Base-by-base conservation (phyloP, 176 grass and related monocot species). In the Bromus sterilis region DNA sequence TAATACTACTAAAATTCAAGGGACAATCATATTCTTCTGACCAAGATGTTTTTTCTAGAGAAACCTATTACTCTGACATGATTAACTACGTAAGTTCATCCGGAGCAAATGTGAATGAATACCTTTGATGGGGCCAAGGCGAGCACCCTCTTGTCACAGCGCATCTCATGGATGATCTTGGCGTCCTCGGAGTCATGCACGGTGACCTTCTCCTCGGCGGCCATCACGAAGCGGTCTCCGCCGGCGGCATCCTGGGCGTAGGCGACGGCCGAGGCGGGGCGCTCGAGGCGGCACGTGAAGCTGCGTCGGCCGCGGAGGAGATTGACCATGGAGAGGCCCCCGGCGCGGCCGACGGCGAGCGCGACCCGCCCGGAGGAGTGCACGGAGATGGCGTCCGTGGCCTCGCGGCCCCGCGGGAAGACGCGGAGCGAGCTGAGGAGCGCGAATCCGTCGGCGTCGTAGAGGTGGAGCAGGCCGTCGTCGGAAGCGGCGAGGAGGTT, bases 401-500 rank as follows among this genome's bases (percentile, higher is more conserved):
- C 72, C 74, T 87, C 78, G 46, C 71, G 77, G 4, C 56, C 66
- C 9, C 83, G 82, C 16, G 78, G 84, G 68, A 78, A 86, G 7
- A 74, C 75, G 43, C 37, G 32, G 62, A 94, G 44, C 74, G 89
- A 85, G 80, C 32, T 30, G 46, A 99, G 91, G 36, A 94, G 93
- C 12, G 94, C 74, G 81, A 91, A 99, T 6, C 89, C 89, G 24
- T 95, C 93, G 48, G 93, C 89, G 57, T 95, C 96, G 66, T 91
- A 95, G 76, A 99, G 74, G 85, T 82, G 88, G 33, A 99, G 73
- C 39, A 88, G 48, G 56, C 96, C 93, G 58, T 99, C 93, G 67
- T 95, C 93, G 25, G 87, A 95, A 66, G 93, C 91, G 67, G 87
- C 88, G 58, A 99, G 80, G 74, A 99, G 96, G 83, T 99, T 99